Evolutionary conservation across 2,329 filamentous ascomycete species (phyloP).

Genomic region (Fusarium pseudoanthophilum): DNA sequence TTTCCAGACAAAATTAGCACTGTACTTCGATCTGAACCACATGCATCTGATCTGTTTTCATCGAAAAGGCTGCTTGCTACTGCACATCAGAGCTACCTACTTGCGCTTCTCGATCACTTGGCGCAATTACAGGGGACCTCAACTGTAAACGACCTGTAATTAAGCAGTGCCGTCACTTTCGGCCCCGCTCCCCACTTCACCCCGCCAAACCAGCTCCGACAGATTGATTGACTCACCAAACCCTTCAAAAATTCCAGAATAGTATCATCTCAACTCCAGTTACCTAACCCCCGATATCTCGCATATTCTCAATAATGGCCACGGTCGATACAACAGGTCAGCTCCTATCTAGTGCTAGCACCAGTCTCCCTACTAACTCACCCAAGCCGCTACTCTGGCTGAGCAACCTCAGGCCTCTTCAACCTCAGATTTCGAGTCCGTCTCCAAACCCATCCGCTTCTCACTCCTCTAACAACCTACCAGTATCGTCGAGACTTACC

Average conservation of each 20-base stretch:
- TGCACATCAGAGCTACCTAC: not conserved
- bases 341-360: not conserved
- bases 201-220: conserved; percentile 37
- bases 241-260: conserved; percentile 39
- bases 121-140: not conserved
- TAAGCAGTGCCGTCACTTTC: conserved; percentile 16
- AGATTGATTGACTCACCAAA: conserved; percentile 35
- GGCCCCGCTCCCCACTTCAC: conserved; percentile 39
- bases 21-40: no score
- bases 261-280: conserved; percentile 25
- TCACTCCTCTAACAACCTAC: not conserved
- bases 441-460: not conserved
- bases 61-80: not conserved
- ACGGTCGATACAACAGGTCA: conserved; percentile 36
- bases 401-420: conserved; percentile 37
- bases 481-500: conserved; percentile 67
- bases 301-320: conserved; percentile 21
- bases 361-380: not conserved
- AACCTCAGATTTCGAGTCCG: conserved; percentile 45
- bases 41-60: not conserved
- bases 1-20: not conserved
- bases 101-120: not conserved
- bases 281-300: not conserved
- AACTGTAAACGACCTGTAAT: conserved; percentile 3
- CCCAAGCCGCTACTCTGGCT: conserved; percentile 22